Evolutionary conservation across 345 rosid species (phyloP).

Genomic region (Aethionema arabicum): DNA sequence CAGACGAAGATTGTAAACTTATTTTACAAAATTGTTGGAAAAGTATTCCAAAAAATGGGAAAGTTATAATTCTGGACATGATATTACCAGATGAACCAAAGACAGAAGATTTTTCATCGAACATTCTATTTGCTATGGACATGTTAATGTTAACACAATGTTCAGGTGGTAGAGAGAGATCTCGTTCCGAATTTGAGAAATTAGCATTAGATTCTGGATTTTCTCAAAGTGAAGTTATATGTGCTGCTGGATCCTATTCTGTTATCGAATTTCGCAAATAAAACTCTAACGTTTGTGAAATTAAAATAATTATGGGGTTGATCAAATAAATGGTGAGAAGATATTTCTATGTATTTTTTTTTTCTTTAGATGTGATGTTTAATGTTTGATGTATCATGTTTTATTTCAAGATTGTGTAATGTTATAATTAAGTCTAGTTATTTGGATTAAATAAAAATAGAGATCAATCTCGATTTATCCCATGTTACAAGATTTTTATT

Average conservation of each 20-base stretch:
- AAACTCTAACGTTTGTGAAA: not conserved
- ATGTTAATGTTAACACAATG: conserved; percentile 12
- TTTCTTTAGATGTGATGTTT: no score
- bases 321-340: no score
- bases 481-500: no score
- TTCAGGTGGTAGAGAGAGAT: conserved; percentile 10
- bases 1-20: conserved; percentile 5
- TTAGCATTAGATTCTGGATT: conserved; percentile 19
- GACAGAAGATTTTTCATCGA: not conserved
- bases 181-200: conserved; percentile 1
- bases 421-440: no score
- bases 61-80: conserved; percentile 11
- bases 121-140: not conserved
- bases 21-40: conserved; percentile 22
- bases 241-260: not conserved
- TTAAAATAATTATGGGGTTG: not conserved
- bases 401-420: no score
- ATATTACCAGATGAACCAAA: not conserved
- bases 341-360: no score
- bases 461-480: no score
- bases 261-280: conserved; percentile 25
- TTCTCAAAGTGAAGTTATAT: conserved; percentile 7
- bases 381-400: no score
- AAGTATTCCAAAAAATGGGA: conserved; percentile 13
- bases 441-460: no score